phyloP scores from a whole-genome alignment of 208 protist species.

The Kentomonas sorsogonicus region DNA sequence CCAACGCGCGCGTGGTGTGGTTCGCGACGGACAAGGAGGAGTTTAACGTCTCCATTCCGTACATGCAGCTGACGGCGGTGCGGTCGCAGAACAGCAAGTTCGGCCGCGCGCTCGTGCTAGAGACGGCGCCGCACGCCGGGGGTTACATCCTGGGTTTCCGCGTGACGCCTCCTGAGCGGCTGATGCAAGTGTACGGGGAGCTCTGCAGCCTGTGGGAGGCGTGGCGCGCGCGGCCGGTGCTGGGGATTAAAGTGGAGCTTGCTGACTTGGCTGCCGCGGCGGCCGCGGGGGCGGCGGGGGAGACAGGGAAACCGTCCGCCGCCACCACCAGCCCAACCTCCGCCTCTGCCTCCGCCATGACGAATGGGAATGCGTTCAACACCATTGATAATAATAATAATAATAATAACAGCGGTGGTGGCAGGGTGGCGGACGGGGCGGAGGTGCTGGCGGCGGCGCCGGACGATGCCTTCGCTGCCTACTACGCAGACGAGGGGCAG shows the following conservation, averaged over 20 bases:
- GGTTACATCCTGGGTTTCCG: slow-evolving; percentile 87
- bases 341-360: too few relatives aligned
- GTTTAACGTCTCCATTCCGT: slow-evolving; percentile 96
- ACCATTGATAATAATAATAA: too few relatives aligned
- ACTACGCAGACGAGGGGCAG: slow-evolving; percentile 88
- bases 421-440: slow-evolving; percentile 35
- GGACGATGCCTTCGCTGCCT: slow-evolving; percentile 85
- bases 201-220: slow-evolving; percentile 73
- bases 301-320: slow-evolving; percentile 7
- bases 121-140: slow-evolving; percentile 59
- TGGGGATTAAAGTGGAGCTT: slow-evolving; percentile 66
- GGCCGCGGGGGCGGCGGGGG: neutral
- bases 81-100: slow-evolving; percentile 75
- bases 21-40: slow-evolving; percentile 71
- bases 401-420: too few relatives aligned
- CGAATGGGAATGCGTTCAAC: too few relatives aligned
- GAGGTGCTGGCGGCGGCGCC: slow-evolving; percentile 75
- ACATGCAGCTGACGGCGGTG: slow-evolving; percentile 86
- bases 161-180: slow-evolving; percentile 60
- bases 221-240: slow-evolving; percentile 67
- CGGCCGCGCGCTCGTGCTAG: slow-evolving; percentile 76
- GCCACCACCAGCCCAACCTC: neutral
- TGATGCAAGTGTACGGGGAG: slow-evolving; percentile 79
- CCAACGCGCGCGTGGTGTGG: slow-evolving; percentile 96
- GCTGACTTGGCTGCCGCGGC: slow-evolving; percentile 9